Percentiles rank a stretch among this genome's conserved stretches.
These are phyloP conservation scores for Mortierella sp. DNA, from an alignment of 371 early-diverging fungal species.

Conservation along the genomic window DNA sequence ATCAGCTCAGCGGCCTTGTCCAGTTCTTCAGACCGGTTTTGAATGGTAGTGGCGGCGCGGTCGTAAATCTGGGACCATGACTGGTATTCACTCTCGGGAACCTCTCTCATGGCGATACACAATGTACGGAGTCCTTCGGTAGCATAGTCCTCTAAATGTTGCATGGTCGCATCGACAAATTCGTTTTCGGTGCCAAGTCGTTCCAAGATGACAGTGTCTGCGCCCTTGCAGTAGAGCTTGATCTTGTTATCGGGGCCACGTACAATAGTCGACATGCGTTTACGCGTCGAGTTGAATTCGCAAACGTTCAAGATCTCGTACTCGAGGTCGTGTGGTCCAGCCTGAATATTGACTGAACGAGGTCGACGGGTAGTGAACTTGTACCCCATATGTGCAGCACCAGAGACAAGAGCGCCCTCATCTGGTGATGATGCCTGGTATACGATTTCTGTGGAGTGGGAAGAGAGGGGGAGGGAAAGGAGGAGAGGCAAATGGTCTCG, in stretches of 20 bases:
- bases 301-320: conserved; percentile 67
- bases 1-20: conserved; percentile 86
- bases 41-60: conserved; percentile 83
- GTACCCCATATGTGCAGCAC: conserved; percentile 86
- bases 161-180: conserved; percentile 50
- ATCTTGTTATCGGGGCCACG: conserved; percentile 66
- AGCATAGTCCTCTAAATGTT: conserved; percentile 74
- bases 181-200: conserved; percentile 48
- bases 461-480: no score
- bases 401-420: conserved; percentile 92
- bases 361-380: conserved; percentile 55
- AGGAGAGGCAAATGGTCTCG: no score
- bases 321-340: no score
- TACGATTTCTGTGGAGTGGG: conserved; percentile 34
- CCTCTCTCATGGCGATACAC: conserved; percentile 82
- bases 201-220: conserved; percentile 76
- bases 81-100: conserved; percentile 79
- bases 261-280: conserved; percentile 76
- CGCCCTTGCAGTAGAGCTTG: conserved; percentile 82
- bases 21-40: conserved; percentile 81
- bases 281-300: conserved; percentile 77
- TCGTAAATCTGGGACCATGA: conserved; percentile 81
- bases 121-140: conserved; percentile 91
- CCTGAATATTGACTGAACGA: no score
- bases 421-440: conserved; percentile 96